Evolutionary conservation across 805 yeast species (phyloP).

Genomic region (Candida incommunis): DNA sequence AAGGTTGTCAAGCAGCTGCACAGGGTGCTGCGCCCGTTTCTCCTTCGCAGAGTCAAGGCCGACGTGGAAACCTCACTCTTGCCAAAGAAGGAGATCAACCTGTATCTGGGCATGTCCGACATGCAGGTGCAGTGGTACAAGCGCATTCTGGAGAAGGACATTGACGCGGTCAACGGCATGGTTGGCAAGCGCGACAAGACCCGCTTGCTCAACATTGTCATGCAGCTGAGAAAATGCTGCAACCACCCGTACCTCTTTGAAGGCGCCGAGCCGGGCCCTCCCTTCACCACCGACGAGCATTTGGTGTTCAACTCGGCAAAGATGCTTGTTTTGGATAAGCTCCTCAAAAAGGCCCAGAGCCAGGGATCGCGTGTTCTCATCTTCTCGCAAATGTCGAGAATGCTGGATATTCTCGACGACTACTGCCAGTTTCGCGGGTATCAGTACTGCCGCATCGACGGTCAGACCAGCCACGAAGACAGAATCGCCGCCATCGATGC

Average conservation of each 20-base stretch:
- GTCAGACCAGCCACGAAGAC: slow-evolving; percentile 85
- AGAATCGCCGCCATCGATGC: slow-evolving; percentile 88
- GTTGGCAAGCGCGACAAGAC: slow-evolving; percentile 93
- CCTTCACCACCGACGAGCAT: slow-evolving; percentile 91
- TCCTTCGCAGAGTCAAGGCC: slow-evolving; percentile 76
- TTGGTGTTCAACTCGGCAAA: slow-evolving; percentile 81
- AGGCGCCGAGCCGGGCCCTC: slow-evolving; percentile 99
- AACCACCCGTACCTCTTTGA: slow-evolving; percentile 95
- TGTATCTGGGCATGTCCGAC: slow-evolving; percentile 88
- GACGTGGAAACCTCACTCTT: slow-evolving; percentile 85
- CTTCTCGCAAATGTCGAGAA: slow-evolving; percentile 86
- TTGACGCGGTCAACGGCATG: slow-evolving; percentile 92
- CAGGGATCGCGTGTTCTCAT: slow-evolving; percentile 84
- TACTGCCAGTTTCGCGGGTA: slow-evolving; percentile 76
- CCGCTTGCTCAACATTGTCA: slow-evolving; percentile 78
- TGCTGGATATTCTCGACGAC: slow-evolving; percentile 82
- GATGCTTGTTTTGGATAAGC: slow-evolving; percentile 75
- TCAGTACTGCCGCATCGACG: slow-evolving; percentile 86
- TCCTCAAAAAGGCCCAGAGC: slow-evolving; percentile 52
- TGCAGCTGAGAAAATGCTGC: slow-evolving; percentile 94
- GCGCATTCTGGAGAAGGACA: slow-evolving; percentile 76
- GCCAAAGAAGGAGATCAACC: slow-evolving; percentile 81
- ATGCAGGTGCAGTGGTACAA: slow-evolving; percentile 94
- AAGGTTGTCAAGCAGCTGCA: slow-evolving; percentile 78
- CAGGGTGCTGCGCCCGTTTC: slow-evolving; percentile 74